phyloP scores from a whole-genome alignment of 78 protist genomes.

The Isochrysis galbana region DNA sequence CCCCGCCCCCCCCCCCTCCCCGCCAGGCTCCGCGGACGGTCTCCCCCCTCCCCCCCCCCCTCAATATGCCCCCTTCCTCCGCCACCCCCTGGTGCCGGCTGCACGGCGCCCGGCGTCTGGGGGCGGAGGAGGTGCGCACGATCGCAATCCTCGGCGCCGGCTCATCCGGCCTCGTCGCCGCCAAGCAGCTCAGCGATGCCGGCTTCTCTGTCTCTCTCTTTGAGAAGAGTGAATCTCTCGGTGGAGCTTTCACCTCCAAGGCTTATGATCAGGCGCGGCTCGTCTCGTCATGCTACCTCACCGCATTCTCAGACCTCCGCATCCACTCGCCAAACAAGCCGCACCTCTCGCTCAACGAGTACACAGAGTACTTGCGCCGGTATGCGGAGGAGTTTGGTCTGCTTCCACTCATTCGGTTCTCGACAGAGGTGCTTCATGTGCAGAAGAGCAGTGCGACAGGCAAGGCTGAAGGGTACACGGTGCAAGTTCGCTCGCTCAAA shows the following conservation, averaged over 20 bases:
- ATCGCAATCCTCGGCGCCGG: conserved; percentile 34
- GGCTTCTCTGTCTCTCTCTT: neutral
- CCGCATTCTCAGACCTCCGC: conserved; percentile 54
- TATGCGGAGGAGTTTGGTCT: neutral
- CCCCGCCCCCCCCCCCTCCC: too few species aligned
- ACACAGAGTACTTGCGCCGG: neutral
- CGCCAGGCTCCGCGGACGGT: too few species aligned
- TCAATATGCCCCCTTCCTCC: too few species aligned
- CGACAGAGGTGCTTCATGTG: neutral
- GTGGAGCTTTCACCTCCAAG: conserved; percentile 15
- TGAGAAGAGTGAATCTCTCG: neutral
- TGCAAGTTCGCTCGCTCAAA: neutral
- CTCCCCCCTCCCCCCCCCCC: too few species aligned
- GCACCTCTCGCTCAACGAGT: neutral
- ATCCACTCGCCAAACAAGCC: neutral
- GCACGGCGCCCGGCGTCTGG: too few species aligned
- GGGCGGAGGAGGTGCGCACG: conserved; percentile 1
- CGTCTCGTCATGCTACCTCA: conserved; percentile 30
- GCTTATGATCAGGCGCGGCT: conserved; percentile 41
- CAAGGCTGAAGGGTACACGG: neutral
- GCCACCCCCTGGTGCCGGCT: too few species aligned
- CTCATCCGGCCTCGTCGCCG: conserved; percentile 32
- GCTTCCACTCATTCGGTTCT: neutral
- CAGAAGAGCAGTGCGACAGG: neutral
- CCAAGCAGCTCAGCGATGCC: neutral